Base-by-base conservation (phyloP, 2,329 filamentous ascomycete genomes). In the Amesomyces nigricolor region DNA sequence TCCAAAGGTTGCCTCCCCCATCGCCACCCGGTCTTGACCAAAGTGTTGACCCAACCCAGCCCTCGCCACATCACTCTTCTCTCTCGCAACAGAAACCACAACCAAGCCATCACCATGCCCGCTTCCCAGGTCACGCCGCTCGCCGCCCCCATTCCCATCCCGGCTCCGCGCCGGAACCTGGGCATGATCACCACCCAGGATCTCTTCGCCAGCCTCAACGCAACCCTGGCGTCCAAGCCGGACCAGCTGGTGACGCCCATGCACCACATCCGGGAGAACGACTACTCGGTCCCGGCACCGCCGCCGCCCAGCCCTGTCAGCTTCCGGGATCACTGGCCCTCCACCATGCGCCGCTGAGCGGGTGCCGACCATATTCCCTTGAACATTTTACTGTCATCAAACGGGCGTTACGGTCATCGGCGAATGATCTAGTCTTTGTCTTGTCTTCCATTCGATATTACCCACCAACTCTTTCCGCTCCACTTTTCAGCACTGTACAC, bases 291-390 rank as follows among this genome's bases (percentile, higher is more conserved):
- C 17, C 83, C 83, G n/a, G 81, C 82, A 13, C 80, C 83, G 40
- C 83, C 83, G 11, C 83, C 83, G 17, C 81, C 83, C 11, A 83
- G 79, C 62, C 83, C 83, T 7, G 79, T 86, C 65, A 80, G 79
- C 70, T 85, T 83, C 65, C 76, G 79, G 22, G 80, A 84, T 55
- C 75, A 79, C 66, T 83, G 81, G 79, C 72, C 76, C 51, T 47
- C 58, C 22, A 52, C 59, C 40, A 56, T 62, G 43, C 62, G 62
- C 17, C 59, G 59, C 46, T 64, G 48, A 57, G 56, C 26, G 44
- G 13, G 5, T 19, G 22, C 13, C n/a, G n/a, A 7, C 38, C 29
- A 19, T 44, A 11, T 38, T 17, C 16, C 30, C 38, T 45, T 49
- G 39, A 32, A 9, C 14, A 22, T 39, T 11, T 43, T 29, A 2